Conservation (phyloP, 345 rosid genomes). For the Eucalyptus dawsonii region DNA sequence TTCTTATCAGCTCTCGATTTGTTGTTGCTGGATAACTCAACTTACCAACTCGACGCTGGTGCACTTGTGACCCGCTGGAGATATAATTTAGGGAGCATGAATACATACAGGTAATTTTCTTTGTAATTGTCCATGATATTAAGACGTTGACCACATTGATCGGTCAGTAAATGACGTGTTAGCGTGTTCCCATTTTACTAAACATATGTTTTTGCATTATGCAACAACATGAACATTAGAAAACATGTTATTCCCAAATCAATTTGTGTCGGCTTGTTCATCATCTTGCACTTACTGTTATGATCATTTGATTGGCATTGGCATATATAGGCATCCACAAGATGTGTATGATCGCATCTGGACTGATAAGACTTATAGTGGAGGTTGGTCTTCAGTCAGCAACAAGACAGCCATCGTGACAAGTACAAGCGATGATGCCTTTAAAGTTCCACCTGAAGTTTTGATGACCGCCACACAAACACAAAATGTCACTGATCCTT, state of each 20-base stretch:
- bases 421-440: no score
- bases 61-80: not conserved
- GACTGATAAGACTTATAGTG: rapidly evolving
- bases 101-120: not conserved
- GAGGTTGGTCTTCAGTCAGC: no score
- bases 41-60: not conserved
- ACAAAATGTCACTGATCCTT: rapidly evolving
- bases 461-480: no score
- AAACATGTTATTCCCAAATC: not conserved
- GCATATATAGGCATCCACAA: not conserved
- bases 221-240: not conserved
- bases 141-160: rapidly evolving
- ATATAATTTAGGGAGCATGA: rapidly evolving
- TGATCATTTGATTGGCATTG: not conserved
- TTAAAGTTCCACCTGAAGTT: no score
- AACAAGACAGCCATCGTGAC: no score
- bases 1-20: slow-evolving; percentile 43
- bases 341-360: not conserved
- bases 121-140: not conserved
- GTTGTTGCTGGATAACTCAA: not conserved
- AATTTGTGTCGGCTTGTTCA: not conserved
- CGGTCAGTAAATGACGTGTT: rapidly evolving
- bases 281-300: not conserved
- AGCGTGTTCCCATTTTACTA: not conserved
- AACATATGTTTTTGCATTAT: rapidly evolving